These are phyloP conservation scores for Cicer judaicum DNA, from an alignment of 306 rosid species.

Conservation along the genomic window DNA sequence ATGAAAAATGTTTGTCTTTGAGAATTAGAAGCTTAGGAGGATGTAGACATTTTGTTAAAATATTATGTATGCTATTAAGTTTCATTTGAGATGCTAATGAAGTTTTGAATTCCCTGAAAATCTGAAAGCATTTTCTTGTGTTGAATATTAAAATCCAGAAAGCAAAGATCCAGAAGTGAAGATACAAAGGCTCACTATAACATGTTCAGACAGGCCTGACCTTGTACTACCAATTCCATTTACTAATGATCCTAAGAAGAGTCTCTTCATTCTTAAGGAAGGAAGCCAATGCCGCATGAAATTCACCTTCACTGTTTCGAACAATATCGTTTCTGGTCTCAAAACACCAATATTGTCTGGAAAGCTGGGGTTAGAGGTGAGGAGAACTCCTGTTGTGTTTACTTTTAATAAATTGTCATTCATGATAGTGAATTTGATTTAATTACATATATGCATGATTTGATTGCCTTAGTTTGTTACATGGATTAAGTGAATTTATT, in stretches of 20 bases:
- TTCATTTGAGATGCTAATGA: too few relatives aligned
- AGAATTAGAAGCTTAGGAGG: too few relatives aligned
- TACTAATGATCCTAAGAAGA: constrained; percentile 56
- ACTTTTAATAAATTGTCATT: too few relatives aligned
- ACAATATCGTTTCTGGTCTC: constrained; percentile 87
- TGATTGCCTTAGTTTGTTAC: constrained; percentile 25
- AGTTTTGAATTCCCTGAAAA: neutral
- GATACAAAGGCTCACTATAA: constrained; percentile 70
- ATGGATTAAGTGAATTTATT: constrained; percentile 34
- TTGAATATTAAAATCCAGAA: constrained; percentile 48
- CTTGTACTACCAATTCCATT: constrained; percentile 74
- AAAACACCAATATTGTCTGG: constrained; percentile 78
- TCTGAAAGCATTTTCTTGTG: constrained; percentile 38
- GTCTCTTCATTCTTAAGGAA: constrained; percentile 71
- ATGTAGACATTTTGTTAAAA: too few relatives aligned
- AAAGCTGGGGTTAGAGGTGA: constrained; percentile 75
- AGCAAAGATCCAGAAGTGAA: constrained; percentile 82
- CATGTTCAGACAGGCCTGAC: constrained; percentile 65
- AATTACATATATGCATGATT: neutral
- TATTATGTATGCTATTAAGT: too few relatives aligned
- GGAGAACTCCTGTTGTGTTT: neutral
- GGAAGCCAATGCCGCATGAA: constrained; percentile 64
- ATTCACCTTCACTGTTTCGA: constrained; percentile 67
- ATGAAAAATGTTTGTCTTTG: too few relatives aligned
- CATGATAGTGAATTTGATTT: too few relatives aligned